Evolutionary conservation across 1,284 basidiomycete genomes (phyloP), one percentile per base, ranked within the genome.

Genomic region (Somion occarium): DNA sequence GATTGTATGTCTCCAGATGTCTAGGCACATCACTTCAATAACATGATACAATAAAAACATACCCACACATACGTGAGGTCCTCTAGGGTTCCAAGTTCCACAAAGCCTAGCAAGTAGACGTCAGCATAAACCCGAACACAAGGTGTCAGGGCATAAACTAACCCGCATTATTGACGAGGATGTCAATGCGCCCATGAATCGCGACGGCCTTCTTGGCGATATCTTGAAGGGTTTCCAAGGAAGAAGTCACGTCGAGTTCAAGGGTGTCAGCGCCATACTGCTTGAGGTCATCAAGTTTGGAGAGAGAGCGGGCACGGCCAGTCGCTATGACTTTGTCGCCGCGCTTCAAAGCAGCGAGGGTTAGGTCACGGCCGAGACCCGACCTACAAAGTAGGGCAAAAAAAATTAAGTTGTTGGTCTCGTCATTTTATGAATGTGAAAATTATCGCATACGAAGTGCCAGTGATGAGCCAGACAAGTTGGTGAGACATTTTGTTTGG

Each of bases 91-190:
- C 54, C 58, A 19, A 48, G 26, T 23, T 50, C 49, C 12, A 52
- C 51, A 34, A 56, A 60, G 3, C 58, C 55, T 56, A 48, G 5
- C n/a, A n/a, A 26, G 25, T n/a, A 12, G 20, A 53, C 53, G 20
- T 24, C 15, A 2, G 24, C 3, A 13, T 19, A 19, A 23, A 19
- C 26, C n/a, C 39, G 37, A 37, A 18, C 22, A 5, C 11, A 11
- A 30, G 20, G 19, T 3, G 23, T 20, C 15, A 23, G 15, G 18
- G 22, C 5, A 22, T 5, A 27, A 23, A 44, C 55, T 1, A 50
- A 67, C 74, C 76, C 13, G 76, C 76, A 52, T 78, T 78, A 61
- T 78, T 76, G 38, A 79, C 72, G 24, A 79, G 64, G 5, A 75
- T 69, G 56, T 79, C 73, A 30, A 79, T 60, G 7, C 61, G 66